Evolutionary conservation across 805 yeast species (phyloP), one percentile per base, ranked within the genome.

Genomic region (Yamadazyma kitorensis): DNA sequence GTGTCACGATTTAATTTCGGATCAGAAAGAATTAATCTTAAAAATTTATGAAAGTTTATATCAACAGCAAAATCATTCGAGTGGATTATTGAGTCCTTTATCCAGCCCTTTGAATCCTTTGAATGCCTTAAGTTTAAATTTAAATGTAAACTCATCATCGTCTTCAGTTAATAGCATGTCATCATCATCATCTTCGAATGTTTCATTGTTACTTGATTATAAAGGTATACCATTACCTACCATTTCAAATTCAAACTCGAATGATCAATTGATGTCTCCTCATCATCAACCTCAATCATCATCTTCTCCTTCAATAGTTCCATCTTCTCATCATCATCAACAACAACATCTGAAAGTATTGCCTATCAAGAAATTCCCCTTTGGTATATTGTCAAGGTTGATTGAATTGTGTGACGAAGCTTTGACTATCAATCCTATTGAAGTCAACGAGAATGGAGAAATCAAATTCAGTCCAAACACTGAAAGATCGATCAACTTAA

Each of bases 401-500:
- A 52, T 75, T 4, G 86, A 82, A 13, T 67, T 83, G 33, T 79
- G 89, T 49, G 88, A 86, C 34, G 80, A 79, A 42, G 89, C 95
- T 0, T 61, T 86, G 14, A 66, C 72, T 25, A 75, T 88, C 9
- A 86, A 83, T 47, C 81, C 85, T 2, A 63, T 64, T 3, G 62
- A 62, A 22, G 36, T 44, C 12, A 32, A 35, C 18, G 59, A 62
- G 43, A 46, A 47, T n/a, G 64, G 61, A 8, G 52, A 40, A 22
- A 48, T 62, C 26, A 57, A 41, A 33, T 60, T 57, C 41, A 80
- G 87, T 1, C 91, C 91, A 2, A 69, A 68, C 36, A 77, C 88
- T 1, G 76, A 72, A 37, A 59, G 58, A 25, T 78, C 85, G 11
- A 66, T 82, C n/a, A 61, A 60, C 17, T 54, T 57, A 11, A 64